These are phyloP conservation scores for Sporothrix pseudoabietina DNA, from an alignment of 2,329 filamentous ascomycete genomes.

Conservation along the genomic window DNA sequence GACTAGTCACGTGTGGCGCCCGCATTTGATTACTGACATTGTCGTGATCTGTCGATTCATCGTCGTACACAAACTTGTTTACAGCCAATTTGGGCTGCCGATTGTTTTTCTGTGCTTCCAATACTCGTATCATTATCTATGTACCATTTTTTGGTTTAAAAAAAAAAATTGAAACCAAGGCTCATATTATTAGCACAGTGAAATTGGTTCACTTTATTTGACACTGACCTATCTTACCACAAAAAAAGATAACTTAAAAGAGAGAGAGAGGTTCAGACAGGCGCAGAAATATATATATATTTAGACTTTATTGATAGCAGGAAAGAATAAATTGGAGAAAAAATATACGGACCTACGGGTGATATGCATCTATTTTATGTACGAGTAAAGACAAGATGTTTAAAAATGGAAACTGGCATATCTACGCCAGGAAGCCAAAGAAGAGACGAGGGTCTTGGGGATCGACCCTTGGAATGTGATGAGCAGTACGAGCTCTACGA, in stretches of 20 bases:
- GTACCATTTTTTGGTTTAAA: no score
- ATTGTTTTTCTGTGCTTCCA: neutral
- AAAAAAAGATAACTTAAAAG: no score
- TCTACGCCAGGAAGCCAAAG: constrained; percentile 13
- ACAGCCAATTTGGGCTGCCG: neutral
- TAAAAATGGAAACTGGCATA: neutral
- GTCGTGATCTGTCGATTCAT: neutral
- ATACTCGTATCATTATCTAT: no score
- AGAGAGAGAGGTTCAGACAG: no score
- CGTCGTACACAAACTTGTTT: neutral
- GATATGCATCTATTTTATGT: no score
- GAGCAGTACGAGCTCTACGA: neutral
- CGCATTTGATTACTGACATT: neutral
- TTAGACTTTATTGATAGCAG: neutral
- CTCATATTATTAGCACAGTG: no score
- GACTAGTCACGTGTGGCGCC: neutral
- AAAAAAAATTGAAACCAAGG: no score
- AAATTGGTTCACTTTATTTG: no score
- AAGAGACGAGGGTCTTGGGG: constrained; percentile 18
- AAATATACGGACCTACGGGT: neutral
- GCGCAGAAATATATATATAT: neutral
- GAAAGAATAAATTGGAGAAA: neutral
- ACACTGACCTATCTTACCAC: no score
- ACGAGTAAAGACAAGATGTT: neutral
- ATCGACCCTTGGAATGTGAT: no score